These are phyloP conservation scores for Triticum monococcum DNA, from an alignment of 176 grass and related monocot species.

Conservation along the genomic window DNA sequence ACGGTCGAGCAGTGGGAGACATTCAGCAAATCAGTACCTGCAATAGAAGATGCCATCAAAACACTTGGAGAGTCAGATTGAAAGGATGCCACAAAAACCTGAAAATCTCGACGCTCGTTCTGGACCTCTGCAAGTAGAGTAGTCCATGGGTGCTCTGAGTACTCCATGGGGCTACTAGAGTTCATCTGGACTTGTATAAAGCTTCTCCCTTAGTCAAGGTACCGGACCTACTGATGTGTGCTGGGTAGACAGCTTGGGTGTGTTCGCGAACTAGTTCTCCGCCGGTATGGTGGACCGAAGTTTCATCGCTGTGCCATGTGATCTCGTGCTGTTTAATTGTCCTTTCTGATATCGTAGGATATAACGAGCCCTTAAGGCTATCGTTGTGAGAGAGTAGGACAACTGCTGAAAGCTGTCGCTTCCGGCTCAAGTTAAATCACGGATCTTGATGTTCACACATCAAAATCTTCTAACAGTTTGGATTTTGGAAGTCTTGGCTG, in stretches of 20 bases:
- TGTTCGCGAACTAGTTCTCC: slow-evolving; percentile 17
- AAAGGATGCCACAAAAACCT: slow-evolving; percentile 3
- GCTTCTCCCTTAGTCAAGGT: background rate
- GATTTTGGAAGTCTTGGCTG: background rate
- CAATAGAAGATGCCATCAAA: slow-evolving; percentile 80
- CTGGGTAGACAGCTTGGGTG: slow-evolving; percentile 17
- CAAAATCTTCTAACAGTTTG: background rate
- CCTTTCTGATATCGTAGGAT: background rate
- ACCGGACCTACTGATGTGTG: background rate
- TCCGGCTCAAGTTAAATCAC: background rate
- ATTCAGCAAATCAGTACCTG: slow-evolving; percentile 58
- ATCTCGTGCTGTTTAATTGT: background rate
- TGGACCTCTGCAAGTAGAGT: background rate
- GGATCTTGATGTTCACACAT: background rate
- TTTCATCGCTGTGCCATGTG: background rate
- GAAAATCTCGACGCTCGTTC: background rate
- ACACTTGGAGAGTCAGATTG: slow-evolving; percentile 61
- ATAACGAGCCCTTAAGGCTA: background rate
- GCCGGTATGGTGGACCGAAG: background rate
- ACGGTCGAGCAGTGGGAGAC: slow-evolving; percentile 85
- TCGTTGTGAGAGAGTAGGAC: background rate
- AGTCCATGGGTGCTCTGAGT: background rate
- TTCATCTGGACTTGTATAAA: slow-evolving; percentile 8
- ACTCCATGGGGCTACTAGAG: background rate
- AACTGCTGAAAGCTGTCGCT: background rate